Percentiles rank a stretch among this genome's conserved stretches.
Evolutionary conservation across 495 filamentous ascomycete species (phyloP).

Genomic region (Polyplosphaeria fusca): DNA sequence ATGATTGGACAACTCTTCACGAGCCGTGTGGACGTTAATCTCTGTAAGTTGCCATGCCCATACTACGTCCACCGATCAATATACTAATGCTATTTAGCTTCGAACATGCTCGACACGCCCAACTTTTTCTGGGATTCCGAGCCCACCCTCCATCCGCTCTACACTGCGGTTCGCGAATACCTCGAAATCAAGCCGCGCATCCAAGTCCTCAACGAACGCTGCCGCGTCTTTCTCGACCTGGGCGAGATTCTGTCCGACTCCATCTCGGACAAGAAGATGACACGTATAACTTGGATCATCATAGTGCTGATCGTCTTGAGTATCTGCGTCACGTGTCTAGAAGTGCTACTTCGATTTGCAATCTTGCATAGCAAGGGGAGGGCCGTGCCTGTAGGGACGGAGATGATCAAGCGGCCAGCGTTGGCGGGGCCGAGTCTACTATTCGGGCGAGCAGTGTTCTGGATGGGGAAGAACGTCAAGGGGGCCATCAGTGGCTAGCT

Average conservation of each 20-base stretch:
- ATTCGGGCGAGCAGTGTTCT: conserved; percentile 17
- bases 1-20: conserved; percentile 90
- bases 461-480: conserved; percentile 9
- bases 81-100: conserved; percentile 55
- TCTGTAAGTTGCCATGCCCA: conserved; percentile 62
- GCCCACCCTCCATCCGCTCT: conserved; percentile 90
- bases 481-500: background rate
- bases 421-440: conserved; percentile 24
- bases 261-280: conserved; percentile 91
- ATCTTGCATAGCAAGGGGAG: conserved; percentile 53
- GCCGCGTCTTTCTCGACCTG: conserved; percentile 92
- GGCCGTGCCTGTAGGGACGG: conserved; percentile 9
- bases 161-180: conserved; percentile 92
- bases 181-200: conserved; percentile 94
- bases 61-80: background rate
- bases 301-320: conserved; percentile 88
- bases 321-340: conserved; percentile 84
- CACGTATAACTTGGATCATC: conserved; percentile 94
- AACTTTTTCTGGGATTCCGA: conserved; percentile 99
- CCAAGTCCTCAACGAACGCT: conserved; percentile 93
- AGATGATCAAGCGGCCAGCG: conserved; percentile 3
- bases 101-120: conserved; percentile 94
- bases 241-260: conserved; percentile 92
- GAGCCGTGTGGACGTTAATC: conserved; percentile 92
- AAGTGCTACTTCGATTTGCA: conserved; percentile 83